Evolutionary conservation across 257 asterid genomes (phyloP), one percentile per base, ranked within the genome.

Genomic region (Orobanche coerulescens): DNA sequence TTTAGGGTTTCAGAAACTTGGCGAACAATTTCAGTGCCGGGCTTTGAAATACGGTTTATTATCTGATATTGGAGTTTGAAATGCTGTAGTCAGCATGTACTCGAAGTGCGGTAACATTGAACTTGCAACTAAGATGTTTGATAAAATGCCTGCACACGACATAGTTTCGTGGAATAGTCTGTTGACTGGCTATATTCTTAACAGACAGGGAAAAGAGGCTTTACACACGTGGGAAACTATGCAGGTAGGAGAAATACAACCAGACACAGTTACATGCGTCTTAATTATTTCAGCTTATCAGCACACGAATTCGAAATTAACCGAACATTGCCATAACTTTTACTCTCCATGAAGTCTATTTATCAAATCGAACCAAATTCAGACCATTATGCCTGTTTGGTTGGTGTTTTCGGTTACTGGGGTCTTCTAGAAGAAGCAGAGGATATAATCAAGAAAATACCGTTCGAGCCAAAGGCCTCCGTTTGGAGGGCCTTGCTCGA

Each of bases 361-460:
- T 73, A 86, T 46, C 44, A 60, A 11, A 60, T 82, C 13, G 71
- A 75, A 25, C 95, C 96, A 24, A 66, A 62, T 56, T 72, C 82
- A 47, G 89, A 84, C 54, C 96, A 92, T 68, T 92, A 80, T 31
- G 78, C 94, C 20, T 57, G 75, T 23, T 75, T 92, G 51, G 79
- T 86, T 56, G 72, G 82, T 18, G 95, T 92, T 20, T 82, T 84
- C 10, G 91, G 98, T 24, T 64, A 60, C 71, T 86, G 98, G 98
- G 96, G 90, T 56, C 78, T 81, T 75, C 83, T 88, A 12, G 83
- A 84, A 49, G 94, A 81, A 78, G 96, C 96, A 33, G 95, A 88
- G 76, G 72, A 74, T 66, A 61, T 73, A 11, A 72, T 84, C 22
- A 40, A 67, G 54, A 67, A 60, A 20, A 77, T 84, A 77, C 84